Evolutionary conservation across 805 yeast genomes (phyloP).

Genomic region (Cyberlindnera nakhonratchasimensis): DNA sequence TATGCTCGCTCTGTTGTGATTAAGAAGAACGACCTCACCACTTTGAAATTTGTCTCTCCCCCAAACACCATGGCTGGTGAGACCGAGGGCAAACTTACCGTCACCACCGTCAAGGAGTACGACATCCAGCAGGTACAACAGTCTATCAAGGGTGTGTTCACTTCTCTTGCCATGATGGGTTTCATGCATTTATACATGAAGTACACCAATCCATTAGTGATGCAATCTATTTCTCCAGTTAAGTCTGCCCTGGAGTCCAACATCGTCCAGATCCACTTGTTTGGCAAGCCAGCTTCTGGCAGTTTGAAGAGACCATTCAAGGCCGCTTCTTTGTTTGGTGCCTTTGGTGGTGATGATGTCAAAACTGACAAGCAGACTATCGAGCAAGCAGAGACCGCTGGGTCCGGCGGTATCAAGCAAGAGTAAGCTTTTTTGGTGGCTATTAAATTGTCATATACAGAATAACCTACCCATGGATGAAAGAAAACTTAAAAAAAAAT

Average conservation of each 20-base stretch:
- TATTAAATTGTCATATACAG: no score
- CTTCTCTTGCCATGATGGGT: conserved; percentile 94
- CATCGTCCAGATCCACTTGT: conserved; percentile 86
- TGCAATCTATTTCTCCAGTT: conserved; percentile 89
- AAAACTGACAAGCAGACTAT: conserved; percentile 87
- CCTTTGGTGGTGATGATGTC: conserved; percentile 44
- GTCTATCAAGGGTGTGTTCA: conserved; percentile 78
- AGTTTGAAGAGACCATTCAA: conserved; percentile 97
- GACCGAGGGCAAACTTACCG: conserved; percentile 66
- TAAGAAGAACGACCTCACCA: conserved; percentile 83
- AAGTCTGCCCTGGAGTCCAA: conserved; percentile 88
- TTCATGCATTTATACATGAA: conserved; percentile 98
- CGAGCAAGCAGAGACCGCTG: conserved; percentile 79
- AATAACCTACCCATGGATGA: no score
- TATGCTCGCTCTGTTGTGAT: conserved; percentile 57
- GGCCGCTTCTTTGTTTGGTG: conserved; percentile 76
- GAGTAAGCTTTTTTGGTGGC: conserved; percentile 19
- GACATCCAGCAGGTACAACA: conserved; percentile 82
- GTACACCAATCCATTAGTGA: conserved; percentile 93
- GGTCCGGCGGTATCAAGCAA: conserved; percentile 76
- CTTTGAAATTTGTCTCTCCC: conserved; percentile 86
- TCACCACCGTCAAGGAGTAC: conserved; percentile 92
- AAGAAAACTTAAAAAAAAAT: not conserved
- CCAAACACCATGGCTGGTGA: conserved; percentile 77
- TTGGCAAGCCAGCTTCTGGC: conserved; percentile 78